These are phyloP conservation scores for Debaryomyces singareniensis DNA, from an alignment of 1,139 yeast species.

Conservation along the genomic window DNA sequence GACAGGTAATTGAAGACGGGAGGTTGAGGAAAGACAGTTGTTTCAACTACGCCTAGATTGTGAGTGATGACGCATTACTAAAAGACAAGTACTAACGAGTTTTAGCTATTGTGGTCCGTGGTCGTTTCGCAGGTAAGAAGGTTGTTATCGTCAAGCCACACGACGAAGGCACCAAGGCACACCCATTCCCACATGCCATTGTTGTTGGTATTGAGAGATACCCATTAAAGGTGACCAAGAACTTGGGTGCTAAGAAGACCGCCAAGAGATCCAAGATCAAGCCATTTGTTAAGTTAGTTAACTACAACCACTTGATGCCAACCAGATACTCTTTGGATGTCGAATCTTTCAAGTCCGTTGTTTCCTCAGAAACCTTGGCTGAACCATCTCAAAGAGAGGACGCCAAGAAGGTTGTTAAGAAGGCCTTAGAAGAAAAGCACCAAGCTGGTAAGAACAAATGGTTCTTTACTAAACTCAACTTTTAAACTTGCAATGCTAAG, in stretches of 20 bases:
- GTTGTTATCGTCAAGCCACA: constrained; percentile 98
- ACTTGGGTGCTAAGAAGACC: constrained; percentile 92
- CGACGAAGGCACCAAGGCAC: constrained; percentile 98
- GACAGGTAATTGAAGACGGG: not conserved
- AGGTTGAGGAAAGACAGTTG: too few relatives aligned
- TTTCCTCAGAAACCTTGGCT: constrained; percentile 88
- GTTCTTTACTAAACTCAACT: constrained; percentile 99
- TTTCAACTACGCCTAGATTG: too few relatives aligned
- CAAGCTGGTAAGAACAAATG: constrained; percentile 99
- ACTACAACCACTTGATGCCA: constrained; percentile 99
- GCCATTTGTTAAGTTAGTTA: constrained; percentile 98
- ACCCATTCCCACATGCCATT: constrained; percentile 99
- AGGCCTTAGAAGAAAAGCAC: constrained; percentile 99
- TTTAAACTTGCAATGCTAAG: constrained; percentile 43
- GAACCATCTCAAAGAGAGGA: constrained; percentile 99
- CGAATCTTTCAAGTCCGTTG: constrained; percentile 88
- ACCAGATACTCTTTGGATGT: constrained; percentile 99
- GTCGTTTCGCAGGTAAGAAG: constrained; percentile 99
- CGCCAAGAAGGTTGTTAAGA: constrained; percentile 98
- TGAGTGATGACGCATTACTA: too few relatives aligned
- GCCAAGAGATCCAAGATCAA: constrained; percentile 97
- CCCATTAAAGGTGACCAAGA: constrained; percentile 96
- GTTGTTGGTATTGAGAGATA: constrained; percentile 99
- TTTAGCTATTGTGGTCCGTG: constrained; percentile 97
- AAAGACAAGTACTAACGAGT: too few relatives aligned